Base-by-base conservation (phyloP, 371 early-diverging fungal species). In the Mortierella sp. region DNA sequence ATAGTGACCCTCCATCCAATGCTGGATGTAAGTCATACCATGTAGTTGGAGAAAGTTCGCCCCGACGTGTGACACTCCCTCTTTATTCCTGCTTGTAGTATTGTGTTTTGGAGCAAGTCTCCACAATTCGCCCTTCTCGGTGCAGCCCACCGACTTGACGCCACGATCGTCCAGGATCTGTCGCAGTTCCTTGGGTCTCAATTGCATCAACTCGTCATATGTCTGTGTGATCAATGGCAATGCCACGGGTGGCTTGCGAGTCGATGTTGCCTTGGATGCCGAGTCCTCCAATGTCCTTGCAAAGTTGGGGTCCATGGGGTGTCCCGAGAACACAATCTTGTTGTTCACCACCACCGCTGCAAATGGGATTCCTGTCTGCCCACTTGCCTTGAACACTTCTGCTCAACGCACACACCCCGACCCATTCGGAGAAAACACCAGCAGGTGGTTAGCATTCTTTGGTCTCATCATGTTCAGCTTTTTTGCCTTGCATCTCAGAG, bases 271-370 rank as follows among this genome's bases (percentile, higher is more conserved):
- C 49, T 58, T 68, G 56, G 63, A 49, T 7, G 74, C 74, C 8
- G 59, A 50, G 1, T 61, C 55, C 17, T 63, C 68, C 25, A 74
- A 24, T 7, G 59, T 46, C 52, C 49, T 48, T 13, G 17, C 57
- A 37, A 74, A 74, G 12, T 67, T 34, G 12, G 74, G 74, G 40
- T 74, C 74, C 74, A 74, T 74, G 2, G 74, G 74, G 24, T 74
- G 74, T n/a, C 74, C 74, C 24, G 68, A 67, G 52, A 63, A 68
- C 34, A 67, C 60, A 49, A 74, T 67, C 64, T 67, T 74, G 57
- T 74, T 74, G 60, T 74, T 74, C 16, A 74, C 68, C 10, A 63
- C 48, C 31, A 74, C 61, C 4, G 74, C 68, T 2, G 74, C 67
- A 41, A 74, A 74, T 4, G 74, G 74, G 24, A 74, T 74, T 21